Base-by-base conservation (phyloP, 2,329 filamentous ascomycete species). In the Dendrostoma leiphaemia region DNA sequence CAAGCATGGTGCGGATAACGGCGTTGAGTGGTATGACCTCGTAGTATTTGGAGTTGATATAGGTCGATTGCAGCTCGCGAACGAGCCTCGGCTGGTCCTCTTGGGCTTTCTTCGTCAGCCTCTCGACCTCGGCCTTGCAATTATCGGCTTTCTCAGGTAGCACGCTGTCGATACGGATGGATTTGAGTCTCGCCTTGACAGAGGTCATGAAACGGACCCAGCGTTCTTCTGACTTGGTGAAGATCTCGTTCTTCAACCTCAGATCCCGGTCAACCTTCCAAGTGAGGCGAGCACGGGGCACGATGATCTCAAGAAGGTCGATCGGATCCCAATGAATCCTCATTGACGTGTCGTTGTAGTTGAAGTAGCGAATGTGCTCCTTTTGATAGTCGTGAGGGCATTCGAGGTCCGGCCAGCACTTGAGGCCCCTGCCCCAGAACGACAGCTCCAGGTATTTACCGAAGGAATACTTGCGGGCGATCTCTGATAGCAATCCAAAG, bases 191-290 rank as follows among this genome's bases (percentile, higher is more conserved):
- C 10, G 85, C 82, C 65, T 88, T 90, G 49, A 99, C 90, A 1
- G 93, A 96, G 19, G 82, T 72, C 78, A 96, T 96, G 73, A 97
- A 99, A 21, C 86, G 85, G 60, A 84, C 85, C 73, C 96, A 86
- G 32, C 91, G 85, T 50, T 91, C 86, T 65, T 96, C 90, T 58
- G 88, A 89, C 65, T 86, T 88, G 21, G 77, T 79, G 67, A 90
- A 99, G 29, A 96, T 85, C 23, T 96, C 91, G 63, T 99, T 99
- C 70, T 96, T 96, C 63, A 99, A 80, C 61, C 82, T 88, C 46
- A 99, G 74, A 67, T 99, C 94, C 60, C 95, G 89, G 62, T 96
- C 93, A 24, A 99, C 94, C 69, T 97, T 97, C 93, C 95, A 99
- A 0, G 93, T 97, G 48, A 99, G 89, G 52, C 90, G 84, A 24